phyloP scores from a whole-genome alignment of 2,329 filamentous ascomycete species.

The Calonectria ilicicola region DNA sequence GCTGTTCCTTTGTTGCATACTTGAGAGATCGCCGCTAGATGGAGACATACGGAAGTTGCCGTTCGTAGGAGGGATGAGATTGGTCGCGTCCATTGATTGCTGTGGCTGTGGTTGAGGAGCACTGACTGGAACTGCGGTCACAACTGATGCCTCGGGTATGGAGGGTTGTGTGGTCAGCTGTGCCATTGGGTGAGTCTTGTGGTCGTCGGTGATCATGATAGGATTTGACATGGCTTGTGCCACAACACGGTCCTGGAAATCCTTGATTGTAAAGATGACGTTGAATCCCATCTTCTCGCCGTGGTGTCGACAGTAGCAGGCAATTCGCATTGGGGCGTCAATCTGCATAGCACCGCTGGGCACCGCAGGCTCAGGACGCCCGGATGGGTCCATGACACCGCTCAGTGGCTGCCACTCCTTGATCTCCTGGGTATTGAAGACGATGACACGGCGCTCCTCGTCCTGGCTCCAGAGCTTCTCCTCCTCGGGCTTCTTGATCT shows the following conservation, averaged over 20 bases:
- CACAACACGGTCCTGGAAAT: conserved; percentile 79
- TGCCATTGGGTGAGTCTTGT: conserved; percentile 79
- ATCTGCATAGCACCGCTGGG: conserved; percentile 77
- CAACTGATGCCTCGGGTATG: conserved; percentile 40
- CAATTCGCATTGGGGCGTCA: conserved; percentile 92
- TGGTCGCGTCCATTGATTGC: conserved; percentile 44
- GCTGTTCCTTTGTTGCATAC: conserved; percentile 63
- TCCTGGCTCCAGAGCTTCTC: conserved; percentile 88
- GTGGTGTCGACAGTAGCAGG: conserved; percentile 96
- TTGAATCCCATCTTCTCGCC: conserved; percentile 91
- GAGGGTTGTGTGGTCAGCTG: conserved; percentile 42
- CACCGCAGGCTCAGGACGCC: conserved; percentile 58
- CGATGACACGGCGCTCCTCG: conserved; percentile 84
- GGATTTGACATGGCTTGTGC: conserved; percentile 88
- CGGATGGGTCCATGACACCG: conserved; percentile 59
- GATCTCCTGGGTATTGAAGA: conserved; percentile 91
- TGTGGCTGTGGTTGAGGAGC: conserved; percentile 19
- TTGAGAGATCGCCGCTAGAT: conserved; percentile 73
- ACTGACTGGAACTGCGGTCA: conserved; percentile 28
- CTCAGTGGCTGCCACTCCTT: conserved; percentile 82
- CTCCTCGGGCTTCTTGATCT: conserved; percentile 92
- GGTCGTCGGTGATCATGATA: conserved; percentile 98
- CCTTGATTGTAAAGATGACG: conserved; percentile 95
- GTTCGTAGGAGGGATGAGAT: conserved; percentile 49
- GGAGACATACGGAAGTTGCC: conserved; percentile 67